Base-by-base conservation (phyloP, 2,329 filamentous ascomycete species). In the Epichloe coenophiala region DNA sequence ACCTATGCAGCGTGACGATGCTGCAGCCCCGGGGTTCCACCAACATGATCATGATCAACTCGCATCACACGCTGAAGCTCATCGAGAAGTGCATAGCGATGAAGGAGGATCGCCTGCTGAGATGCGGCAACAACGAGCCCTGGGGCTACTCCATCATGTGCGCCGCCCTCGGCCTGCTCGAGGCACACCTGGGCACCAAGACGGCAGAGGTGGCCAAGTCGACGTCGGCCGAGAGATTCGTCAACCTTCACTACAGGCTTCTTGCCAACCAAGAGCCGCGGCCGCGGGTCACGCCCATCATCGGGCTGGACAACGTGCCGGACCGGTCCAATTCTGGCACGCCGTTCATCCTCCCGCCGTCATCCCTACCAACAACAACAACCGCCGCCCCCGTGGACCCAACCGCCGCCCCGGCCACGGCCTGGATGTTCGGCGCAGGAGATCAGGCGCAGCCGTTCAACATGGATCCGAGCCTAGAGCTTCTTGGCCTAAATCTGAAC, bases 71-170 rank as follows among this genome's bases (percentile, higher is more conserved):
- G 1, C 70, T 81, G 54, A 72, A 74, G 62, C 68, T 81, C n/a
- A 73, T 82, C 11, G 77, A 81, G 59, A 79, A 77, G 60, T 81
- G 78, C 54, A 71, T 81, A 38, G 64, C 66, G 45, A 76, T 82
- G 70, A 80, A 80, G 60, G 77, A 81, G 57, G 77, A 81, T 56
- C 72, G 77, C 1, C 71, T 81, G 7, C 61, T 82, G 23, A 69
- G 77, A n/a, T 80, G 76, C 54, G 78, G 78, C 15, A 81, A 81
- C 64, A 78, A 80, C 57, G 78, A 82, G 59, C 78, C 78, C 0
- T 81, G 78, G 78, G 77, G 77, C 17, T 80, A 81, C 61, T 77
- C 74, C 50, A 80, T 80, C 60, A 78, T 81, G 74, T 81, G 77
- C 56, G 76, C 77, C 3, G 76, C 78, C 1, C 68, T 75, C 27